These are phyloP conservation scores for Fraxinus angustifolia DNA, from an alignment of 305 asterid species.

Conservation along the genomic window DNA sequence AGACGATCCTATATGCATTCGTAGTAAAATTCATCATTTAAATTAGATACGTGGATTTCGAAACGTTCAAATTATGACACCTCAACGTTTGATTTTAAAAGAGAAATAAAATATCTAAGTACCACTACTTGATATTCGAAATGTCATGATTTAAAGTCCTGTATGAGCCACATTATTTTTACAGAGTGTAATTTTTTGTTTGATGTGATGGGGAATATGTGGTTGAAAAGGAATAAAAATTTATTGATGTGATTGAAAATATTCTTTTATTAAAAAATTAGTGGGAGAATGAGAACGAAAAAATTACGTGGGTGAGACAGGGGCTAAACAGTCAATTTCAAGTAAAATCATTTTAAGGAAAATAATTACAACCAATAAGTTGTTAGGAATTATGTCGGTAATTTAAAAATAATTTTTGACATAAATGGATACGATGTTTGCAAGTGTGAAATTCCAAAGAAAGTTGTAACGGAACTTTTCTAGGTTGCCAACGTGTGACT, in stretches of 20 bases:
- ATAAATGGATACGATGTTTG: neutral
- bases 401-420: too few relatives aligned
- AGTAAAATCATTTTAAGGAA: neutral
- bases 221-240: too few relatives aligned
- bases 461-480: neutral
- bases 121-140: neutral
- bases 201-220: too few relatives aligned
- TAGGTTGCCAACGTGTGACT: conserved; percentile 21
- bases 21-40: neutral
- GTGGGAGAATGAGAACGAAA: too few relatives aligned
- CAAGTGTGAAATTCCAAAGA: neutral
- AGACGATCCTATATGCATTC: neutral
- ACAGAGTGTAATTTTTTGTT: too few relatives aligned
- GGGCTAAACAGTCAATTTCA: neutral
- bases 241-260: too few relatives aligned
- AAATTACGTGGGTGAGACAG: too few relatives aligned
- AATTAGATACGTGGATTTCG: neutral
- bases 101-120: neutral
- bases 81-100: too few relatives aligned
- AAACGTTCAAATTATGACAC: neutral
- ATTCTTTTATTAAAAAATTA: too few relatives aligned
- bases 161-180: too few relatives aligned
- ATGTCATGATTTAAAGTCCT: neutral
- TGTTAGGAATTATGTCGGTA: neutral
- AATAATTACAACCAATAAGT: too few relatives aligned